These are phyloP conservation scores for Kazachstania psychrophila DNA, from an alignment of 805 yeast species.

Conservation along the genomic window DNA sequence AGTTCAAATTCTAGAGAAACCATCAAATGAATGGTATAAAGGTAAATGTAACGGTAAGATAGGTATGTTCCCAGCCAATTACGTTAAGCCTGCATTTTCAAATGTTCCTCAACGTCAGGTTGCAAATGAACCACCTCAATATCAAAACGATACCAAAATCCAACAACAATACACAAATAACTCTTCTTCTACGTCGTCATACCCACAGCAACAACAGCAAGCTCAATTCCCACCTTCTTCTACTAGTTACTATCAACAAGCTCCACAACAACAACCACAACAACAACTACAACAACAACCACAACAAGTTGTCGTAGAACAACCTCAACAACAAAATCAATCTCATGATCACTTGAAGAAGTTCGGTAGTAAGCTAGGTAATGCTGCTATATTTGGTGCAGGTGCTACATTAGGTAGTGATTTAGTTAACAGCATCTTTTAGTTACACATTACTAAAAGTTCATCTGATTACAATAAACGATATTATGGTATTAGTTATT, in stretches of 20 bases:
- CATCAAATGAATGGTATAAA: constrained; percentile 86
- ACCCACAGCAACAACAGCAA: constrained; percentile 11
- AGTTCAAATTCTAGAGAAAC: constrained; percentile 58
- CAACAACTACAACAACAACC: constrained; percentile 17
- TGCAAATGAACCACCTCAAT: constrained; percentile 16
- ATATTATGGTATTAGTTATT: too few relatives aligned
- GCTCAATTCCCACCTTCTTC: constrained; percentile 7
- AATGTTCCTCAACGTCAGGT: constrained; percentile 8
- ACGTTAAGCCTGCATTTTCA: constrained; percentile 43
- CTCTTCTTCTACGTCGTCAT: constrained; percentile 3
- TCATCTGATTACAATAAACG: too few relatives aligned
- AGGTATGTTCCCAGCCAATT: constrained; percentile 88
- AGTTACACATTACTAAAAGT: too few relatives aligned
- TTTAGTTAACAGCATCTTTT: constrained; percentile 35
- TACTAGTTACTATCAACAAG: constrained; percentile 12
- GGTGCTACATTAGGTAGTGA: constrained; percentile 91
- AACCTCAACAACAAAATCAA: constrained; percentile 26
- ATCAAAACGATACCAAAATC: constrained; percentile 1
- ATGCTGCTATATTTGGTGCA: constrained; percentile 93
- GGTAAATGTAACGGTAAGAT: constrained; percentile 51
- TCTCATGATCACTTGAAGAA: constrained; percentile 37
- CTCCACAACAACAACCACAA: constrained; percentile 29
- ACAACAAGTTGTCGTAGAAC: constrained; percentile 18
- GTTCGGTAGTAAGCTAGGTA: constrained; percentile 74
- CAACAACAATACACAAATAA: constrained; percentile 5